Conservation (phyloP, 1,284 basidiomycete genomes). For the Ganoderma lingzhi region DNA sequence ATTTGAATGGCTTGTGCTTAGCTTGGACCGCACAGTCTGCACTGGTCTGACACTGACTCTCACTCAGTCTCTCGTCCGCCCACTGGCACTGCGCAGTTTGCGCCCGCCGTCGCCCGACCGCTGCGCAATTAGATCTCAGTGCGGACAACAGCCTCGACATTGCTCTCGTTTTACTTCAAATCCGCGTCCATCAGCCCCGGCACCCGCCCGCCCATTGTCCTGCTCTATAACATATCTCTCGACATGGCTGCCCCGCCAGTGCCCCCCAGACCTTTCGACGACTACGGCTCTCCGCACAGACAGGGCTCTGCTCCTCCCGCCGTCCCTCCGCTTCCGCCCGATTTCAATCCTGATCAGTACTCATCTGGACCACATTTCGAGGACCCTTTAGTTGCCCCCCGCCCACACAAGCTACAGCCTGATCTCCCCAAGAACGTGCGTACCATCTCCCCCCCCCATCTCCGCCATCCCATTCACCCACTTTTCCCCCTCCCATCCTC, state of each 20-base stretch:
- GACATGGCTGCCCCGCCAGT: constrained; percentile 40
- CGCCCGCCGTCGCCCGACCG: not conserved
- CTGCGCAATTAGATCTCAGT: not conserved
- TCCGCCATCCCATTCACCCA: constrained; percentile 13
- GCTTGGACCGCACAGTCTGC: not conserved
- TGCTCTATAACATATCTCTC: not conserved
- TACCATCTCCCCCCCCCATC: constrained; percentile 24
- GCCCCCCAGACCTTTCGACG: constrained; percentile 39
- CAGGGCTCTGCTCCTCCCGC: constrained; percentile 42
- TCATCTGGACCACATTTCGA: constrained; percentile 57
- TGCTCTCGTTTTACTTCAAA: not conserved
- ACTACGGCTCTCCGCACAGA: constrained; percentile 34
- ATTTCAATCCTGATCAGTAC: constrained; percentile 39
- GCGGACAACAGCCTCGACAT: constrained; percentile 15
- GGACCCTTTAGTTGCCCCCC: constrained; percentile 70
- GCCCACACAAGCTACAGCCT: constrained; percentile 70
- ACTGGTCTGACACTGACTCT: too few relatives aligned
- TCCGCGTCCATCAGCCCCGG: not conserved
- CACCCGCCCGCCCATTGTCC: not conserved
- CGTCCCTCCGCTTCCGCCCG: constrained; percentile 53
- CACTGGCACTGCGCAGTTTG: not conserved
- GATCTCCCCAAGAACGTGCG: constrained; percentile 70
- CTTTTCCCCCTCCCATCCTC: constrained; percentile 17
- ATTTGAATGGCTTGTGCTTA: not conserved
- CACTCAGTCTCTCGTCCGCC: not conserved